Percentiles rank a stretch among this genome's conserved stretches.
Conservation (phyloP, 352 stramenopile species). For the Elongisporangium undulatum region DNA sequence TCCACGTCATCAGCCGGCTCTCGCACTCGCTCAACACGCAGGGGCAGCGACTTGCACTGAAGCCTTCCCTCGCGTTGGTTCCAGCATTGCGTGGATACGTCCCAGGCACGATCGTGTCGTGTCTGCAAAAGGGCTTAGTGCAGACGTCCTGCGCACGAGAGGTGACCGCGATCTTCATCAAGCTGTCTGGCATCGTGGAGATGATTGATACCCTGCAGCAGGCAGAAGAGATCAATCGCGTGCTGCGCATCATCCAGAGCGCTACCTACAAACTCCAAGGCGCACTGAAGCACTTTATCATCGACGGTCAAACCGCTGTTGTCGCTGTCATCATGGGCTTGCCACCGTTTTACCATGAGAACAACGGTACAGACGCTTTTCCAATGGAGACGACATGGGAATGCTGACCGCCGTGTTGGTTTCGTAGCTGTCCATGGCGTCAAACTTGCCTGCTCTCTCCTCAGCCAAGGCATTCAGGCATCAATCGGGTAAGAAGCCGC, state of each 20-base stretch:
- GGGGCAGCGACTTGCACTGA: neutral
- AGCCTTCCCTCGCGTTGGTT: conserved; percentile 8
- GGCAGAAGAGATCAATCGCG: conserved; percentile 48
- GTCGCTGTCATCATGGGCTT: conserved; percentile 78
- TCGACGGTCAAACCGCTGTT: conserved; percentile 82
- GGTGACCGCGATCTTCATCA: conserved; percentile 68
- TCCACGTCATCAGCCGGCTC: neutral
- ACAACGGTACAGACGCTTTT: conserved; percentile 73
- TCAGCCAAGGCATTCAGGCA: conserved; percentile 54
- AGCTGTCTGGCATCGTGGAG: conserved; percentile 49
- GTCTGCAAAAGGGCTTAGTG: conserved; percentile 55
- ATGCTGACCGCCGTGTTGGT: too few species aligned
- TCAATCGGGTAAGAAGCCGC: conserved; percentile 65
- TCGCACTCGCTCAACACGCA: neutral
- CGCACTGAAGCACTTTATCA: conserved; percentile 80
- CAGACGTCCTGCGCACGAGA: conserved; percentile 67
- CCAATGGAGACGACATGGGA: too few species aligned
- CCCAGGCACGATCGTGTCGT: conserved; percentile 60
- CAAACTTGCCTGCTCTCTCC: conserved; percentile 55
- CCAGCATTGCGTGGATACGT: conserved; percentile 62
- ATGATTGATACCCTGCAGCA: conserved; percentile 32
- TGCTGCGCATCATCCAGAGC: conserved; percentile 62
- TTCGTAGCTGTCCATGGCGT: conserved; percentile 43
- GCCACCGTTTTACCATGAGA: conserved; percentile 79
- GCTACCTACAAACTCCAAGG: conserved; percentile 74